Conservation (phyloP, 2,329 filamentous ascomycete species). For the Fusarium concolor region DNA sequence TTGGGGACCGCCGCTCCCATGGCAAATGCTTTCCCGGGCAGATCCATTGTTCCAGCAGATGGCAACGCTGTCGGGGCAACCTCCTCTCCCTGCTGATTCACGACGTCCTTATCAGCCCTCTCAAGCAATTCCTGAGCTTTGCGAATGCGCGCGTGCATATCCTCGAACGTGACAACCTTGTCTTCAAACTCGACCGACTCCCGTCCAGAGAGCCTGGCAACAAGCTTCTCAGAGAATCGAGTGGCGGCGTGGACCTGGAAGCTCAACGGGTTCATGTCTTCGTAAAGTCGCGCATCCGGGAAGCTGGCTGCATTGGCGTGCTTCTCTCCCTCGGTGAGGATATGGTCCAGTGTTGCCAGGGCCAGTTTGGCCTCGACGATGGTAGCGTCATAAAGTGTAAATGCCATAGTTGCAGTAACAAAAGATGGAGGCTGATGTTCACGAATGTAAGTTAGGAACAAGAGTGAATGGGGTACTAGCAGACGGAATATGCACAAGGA, state of each 20-base stretch:
- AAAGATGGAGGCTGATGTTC: neutral
- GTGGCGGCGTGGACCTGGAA: constrained; percentile 51
- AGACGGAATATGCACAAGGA: neutral
- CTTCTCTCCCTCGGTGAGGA: constrained; percentile 49
- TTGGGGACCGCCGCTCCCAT: constrained; percentile 63
- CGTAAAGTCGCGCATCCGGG: constrained; percentile 46
- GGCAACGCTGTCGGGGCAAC: constrained; percentile 40
- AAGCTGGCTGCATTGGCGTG: constrained; percentile 47
- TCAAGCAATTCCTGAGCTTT: constrained; percentile 41
- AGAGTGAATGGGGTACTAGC: neutral
- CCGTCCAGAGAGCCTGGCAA: constrained; percentile 48
- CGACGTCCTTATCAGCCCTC: constrained; percentile 49
- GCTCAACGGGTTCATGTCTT: constrained; percentile 54
- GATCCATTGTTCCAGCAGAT: constrained; percentile 30
- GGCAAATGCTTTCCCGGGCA: constrained; percentile 55
- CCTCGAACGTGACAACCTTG: constrained; percentile 47
- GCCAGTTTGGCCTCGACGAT: constrained; percentile 44
- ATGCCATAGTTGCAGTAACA: constrained; percentile 29
- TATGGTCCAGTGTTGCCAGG: constrained; percentile 43
- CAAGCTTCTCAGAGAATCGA: constrained; percentile 41
- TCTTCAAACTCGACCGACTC: constrained; percentile 40
- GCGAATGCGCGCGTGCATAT: constrained; percentile 49
- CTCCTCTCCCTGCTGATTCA: constrained; percentile 46
- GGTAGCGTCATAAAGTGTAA: constrained; percentile 51
- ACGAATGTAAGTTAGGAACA: neutral